A percentile compares a stretch with the other conserved stretches of the same genome.
These are phyloP conservation scores for Entomortierella chlamydospora DNA, from an alignment of 192 early-diverging fungal species.

Conservation along the genomic window DNA sequence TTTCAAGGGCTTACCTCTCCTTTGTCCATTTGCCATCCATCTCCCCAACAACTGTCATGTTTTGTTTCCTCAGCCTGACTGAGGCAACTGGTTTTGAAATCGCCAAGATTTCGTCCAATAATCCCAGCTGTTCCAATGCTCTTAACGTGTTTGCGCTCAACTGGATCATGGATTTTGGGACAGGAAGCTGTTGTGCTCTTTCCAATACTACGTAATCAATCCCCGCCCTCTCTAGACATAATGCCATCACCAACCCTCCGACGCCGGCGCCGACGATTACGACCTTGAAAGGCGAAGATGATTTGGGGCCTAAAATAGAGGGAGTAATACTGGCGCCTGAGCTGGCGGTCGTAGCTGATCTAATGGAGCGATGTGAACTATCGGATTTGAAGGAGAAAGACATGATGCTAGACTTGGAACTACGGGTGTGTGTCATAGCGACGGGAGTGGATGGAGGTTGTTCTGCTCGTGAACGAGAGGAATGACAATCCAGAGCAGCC, in stretches of 20 bases:
- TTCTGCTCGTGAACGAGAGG: no score
- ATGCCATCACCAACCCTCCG: constrained; percentile 30
- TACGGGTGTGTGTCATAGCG: not conserved
- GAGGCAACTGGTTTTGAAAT: constrained; percentile 35
- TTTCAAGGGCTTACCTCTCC: constrained; percentile 33
- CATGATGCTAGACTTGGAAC: no score
- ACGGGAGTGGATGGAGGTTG: no score
- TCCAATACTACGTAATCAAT: constrained; percentile 43
- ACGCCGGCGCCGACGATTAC: constrained; percentile 47
- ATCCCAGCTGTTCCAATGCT: constrained; percentile 28
- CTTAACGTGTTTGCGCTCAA: constrained; percentile 27
- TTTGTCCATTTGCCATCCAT: constrained; percentile 28
- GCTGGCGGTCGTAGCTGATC: not conserved
- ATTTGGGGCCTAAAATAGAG: not conserved
- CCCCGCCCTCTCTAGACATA: constrained; percentile 42
- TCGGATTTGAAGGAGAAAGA: not conserved
- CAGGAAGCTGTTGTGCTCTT: constrained; percentile 6
- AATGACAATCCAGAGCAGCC: no score
- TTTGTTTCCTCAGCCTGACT: constrained; percentile 21
- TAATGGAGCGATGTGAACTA: constrained; percentile 2
- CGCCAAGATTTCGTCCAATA: constrained; percentile 35
- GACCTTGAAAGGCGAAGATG: constrained; percentile 28
- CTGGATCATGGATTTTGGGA: constrained; percentile 26
- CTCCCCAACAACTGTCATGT: constrained; percentile 29
- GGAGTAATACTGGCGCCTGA: not conserved